phyloP scores from a whole-genome alignment of 2,329 filamentous ascomycete species.

The Calonectria honghensis region DNA sequence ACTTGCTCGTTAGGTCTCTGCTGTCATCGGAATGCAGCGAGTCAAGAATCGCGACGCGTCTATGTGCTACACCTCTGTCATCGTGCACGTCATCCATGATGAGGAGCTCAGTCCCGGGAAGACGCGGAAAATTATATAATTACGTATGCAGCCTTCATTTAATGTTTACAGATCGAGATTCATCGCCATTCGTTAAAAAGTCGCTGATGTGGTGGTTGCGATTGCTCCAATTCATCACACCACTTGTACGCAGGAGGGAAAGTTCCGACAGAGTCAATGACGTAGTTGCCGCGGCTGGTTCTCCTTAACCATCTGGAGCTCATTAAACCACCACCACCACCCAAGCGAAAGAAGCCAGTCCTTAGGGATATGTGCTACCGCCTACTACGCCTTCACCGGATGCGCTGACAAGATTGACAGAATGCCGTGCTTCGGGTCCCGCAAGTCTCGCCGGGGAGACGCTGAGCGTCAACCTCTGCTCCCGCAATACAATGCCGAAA shows the following conservation, averaged over 20 bases:
- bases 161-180: not conserved
- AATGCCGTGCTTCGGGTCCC: conserved; percentile 78
- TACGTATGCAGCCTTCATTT: not conserved
- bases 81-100: conserved; percentile 9
- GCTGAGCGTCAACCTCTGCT: conserved; percentile 86
- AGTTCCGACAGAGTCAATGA: conserved; percentile 35
- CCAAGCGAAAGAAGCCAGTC: not conserved
- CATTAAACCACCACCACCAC: conserved; percentile 19
- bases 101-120: not conserved
- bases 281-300: conserved; percentile 28
- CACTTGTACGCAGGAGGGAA: conserved; percentile 20
- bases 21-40: conserved; percentile 15
- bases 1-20: not conserved
- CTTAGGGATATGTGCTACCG: no score
- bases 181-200: not conserved
- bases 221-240: not conserved
- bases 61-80: not conserved
- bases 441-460: conserved; percentile 66
- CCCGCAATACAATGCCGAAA: conserved; percentile 89
- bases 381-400: not conserved
- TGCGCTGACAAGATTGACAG: conserved; percentile 13
- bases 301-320: not conserved
- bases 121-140: not conserved
- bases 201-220: not conserved
- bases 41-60: conserved; percentile 7